Percentiles rank a stretch among this genome's conserved stretches.
These are phyloP conservation scores for Arthrobotrys entomopaga DNA, from an alignment of 2,329 filamentous ascomycete species.

Conservation along the genomic window DNA sequence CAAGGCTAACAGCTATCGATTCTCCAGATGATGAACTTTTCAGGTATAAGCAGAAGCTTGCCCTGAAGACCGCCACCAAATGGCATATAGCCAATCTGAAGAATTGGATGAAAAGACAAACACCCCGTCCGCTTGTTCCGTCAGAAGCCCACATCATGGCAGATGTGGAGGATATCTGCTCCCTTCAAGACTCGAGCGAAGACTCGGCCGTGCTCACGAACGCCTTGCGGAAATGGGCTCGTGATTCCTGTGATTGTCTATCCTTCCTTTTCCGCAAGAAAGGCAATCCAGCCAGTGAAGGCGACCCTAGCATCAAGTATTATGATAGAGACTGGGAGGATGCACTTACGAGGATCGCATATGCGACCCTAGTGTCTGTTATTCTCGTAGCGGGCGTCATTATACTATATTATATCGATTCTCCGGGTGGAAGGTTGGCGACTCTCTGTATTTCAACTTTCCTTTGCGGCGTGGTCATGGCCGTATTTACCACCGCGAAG, in stretches of 20 bases:
- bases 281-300: slow-evolving; percentile 39
- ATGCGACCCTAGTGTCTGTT: slow-evolving; percentile 31
- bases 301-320: slow-evolving; percentile 36
- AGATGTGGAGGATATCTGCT: slow-evolving; percentile 30
- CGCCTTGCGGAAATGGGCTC: slow-evolving; percentile 26
- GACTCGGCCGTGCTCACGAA: slow-evolving; percentile 50
- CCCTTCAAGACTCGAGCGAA: slow-evolving; percentile 29
- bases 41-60: slow-evolving; percentile 47
- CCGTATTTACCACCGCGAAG: slow-evolving; percentile 48
- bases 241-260: slow-evolving; percentile 18
- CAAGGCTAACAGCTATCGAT: neutral
- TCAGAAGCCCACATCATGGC: slow-evolving; percentile 29
- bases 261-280: slow-evolving; percentile 39
- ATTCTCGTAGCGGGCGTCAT: slow-evolving; percentile 40
- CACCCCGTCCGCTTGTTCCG: slow-evolving; percentile 39
- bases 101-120: slow-evolving; percentile 47
- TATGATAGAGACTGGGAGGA: slow-evolving; percentile 45
- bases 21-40: slow-evolving; percentile 45
- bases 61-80: slow-evolving; percentile 18
- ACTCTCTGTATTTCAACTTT: slow-evolving; percentile 41
- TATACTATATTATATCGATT: slow-evolving; percentile 27
- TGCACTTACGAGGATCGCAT: slow-evolving; percentile 23
- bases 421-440: slow-evolving; percentile 16
- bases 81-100: slow-evolving; percentile 39
- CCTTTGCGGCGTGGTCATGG: slow-evolving; percentile 41